Base-by-base conservation (phyloP, 208 protist genomes). In the Leishmania lainsoni region DNA sequence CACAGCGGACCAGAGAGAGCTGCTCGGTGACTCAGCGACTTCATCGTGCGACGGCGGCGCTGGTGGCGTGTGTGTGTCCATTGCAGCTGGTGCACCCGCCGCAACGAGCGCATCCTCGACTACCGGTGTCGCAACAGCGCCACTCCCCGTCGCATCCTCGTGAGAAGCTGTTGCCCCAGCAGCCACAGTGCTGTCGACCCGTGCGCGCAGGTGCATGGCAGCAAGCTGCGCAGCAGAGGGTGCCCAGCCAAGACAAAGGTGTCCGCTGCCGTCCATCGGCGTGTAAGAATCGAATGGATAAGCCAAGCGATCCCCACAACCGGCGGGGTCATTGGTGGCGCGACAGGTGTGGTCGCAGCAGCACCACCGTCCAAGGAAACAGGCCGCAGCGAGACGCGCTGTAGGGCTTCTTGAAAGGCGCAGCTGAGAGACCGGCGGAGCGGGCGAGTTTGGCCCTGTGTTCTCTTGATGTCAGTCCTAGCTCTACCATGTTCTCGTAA, bases 231-330 rank as follows among this genome's bases (percentile, higher is more conserved):
- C 42, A 35, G 69, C 42, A 83, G 78, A 35, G 81, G 81, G 79
- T 84, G 78, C 54, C 10, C 22, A 22, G 4, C 2, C 69, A 93
- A 48, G 14, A 80, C 32, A 72, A 91, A 94, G 0, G 87, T 83
- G 3, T 52, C 54, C 29, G 81, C 80, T 10, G 89, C 84, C 3
- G 82, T 81, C 26, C 76, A 77, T 39, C 86, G 70, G 4, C 91
- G 81, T 35, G 81, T 79, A 9, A 96, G 68, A 69, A 96, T 89
- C 52, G 86, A 90, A 63, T 93, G 86, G 78, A 94, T 75, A 63
- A 96, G 79, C 91, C 90, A 96, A 51, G 88, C 81, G 26, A 91
- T 82, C 20, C 86, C 87, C 16, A 94, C 83, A 51, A 92, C 80
- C 20, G 87, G 87, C 9, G 78, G 61, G 6, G 76, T 10, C 17